phyloP scores from a whole-genome alignment of 768 basidiomycete genomes.

The Kondoa malvinella region DNA sequence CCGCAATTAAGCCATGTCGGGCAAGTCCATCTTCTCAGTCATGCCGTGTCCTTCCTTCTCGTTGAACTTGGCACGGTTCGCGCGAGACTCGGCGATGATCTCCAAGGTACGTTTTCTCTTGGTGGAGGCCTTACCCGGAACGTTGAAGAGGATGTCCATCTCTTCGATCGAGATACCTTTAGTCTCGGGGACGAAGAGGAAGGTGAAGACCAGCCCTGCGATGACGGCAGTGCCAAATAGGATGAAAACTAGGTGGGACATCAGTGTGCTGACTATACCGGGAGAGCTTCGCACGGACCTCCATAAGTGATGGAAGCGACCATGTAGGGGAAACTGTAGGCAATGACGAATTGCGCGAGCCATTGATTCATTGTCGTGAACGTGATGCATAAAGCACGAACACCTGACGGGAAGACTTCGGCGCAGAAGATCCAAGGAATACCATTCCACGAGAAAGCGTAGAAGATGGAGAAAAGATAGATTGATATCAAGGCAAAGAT shows the following conservation, averaged over 20 bases:
- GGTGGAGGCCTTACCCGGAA: constrained; percentile 1
- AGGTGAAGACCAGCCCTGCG: constrained; percentile 5
- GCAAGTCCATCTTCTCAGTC: too few species aligned
- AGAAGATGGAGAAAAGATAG: constrained; percentile 34
- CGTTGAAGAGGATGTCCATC: constrained; percentile 12
- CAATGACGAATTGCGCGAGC: constrained; percentile 6
- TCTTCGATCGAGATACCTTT: constrained; percentile 10
- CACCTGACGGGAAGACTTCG: constrained; percentile 26
- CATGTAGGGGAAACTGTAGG: constrained; percentile 11
- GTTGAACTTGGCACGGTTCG: too few species aligned
- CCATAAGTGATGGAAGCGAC: constrained; percentile 6
- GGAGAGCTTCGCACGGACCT: too few species aligned
- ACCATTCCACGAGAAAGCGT: constrained; percentile 38
- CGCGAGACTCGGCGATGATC: constrained; percentile 41
- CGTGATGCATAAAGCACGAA: constrained; percentile 10
- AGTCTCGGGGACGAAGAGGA: constrained; percentile 11
- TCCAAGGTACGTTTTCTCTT: constrained; percentile 10
- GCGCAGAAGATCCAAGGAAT: constrained; percentile 38
- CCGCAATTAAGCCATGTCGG: too few species aligned
- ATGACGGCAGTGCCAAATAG: constrained; percentile 12
- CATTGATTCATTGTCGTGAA: constrained; percentile 10
- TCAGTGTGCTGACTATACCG: too few species aligned
- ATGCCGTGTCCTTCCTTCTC: too few species aligned
- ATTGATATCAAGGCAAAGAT: constrained; percentile 13
- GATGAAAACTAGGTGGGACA: too few species aligned